Evolutionary conservation across 257 asterid genomes (phyloP).

Genomic region (Linaria vulgaris): DNA sequence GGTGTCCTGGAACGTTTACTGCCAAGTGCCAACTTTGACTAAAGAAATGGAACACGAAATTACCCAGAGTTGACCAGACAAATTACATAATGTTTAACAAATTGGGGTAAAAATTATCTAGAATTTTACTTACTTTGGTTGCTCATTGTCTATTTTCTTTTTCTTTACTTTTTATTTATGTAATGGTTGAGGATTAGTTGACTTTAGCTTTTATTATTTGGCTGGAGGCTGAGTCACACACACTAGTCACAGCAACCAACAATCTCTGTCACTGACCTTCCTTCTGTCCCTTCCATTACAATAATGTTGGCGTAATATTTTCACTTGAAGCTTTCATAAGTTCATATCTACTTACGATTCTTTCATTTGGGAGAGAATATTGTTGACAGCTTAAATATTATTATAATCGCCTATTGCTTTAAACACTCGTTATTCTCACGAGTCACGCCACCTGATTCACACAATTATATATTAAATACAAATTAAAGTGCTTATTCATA

Average conservation of each 20-base stretch:
- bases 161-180: neutral
- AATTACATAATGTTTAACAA: no score
- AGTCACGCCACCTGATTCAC: slow-evolving; percentile 18
- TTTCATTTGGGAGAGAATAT: neutral
- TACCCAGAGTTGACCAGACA: no score
- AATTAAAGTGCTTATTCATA: neutral
- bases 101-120: neutral
- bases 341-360: neutral
- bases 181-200: slow-evolving; percentile 16
- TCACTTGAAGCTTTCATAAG: neutral
- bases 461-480: neutral
- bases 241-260: slow-evolving; percentile 19
- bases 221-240: slow-evolving; percentile 31
- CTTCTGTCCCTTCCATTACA: neutral
- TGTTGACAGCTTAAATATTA: neutral
- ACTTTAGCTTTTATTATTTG: slow-evolving; percentile 9
- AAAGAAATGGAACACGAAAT: no score
- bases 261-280: neutral
- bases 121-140: neutral
- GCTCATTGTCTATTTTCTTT: neutral
- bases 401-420: neutral
- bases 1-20: no score
- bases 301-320: neutral
- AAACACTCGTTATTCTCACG: slow-evolving; percentile 7
- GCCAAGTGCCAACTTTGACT: no score